Base-by-base conservation (phyloP, 345 rosid genomes). In the Camelina laxa region DNA sequence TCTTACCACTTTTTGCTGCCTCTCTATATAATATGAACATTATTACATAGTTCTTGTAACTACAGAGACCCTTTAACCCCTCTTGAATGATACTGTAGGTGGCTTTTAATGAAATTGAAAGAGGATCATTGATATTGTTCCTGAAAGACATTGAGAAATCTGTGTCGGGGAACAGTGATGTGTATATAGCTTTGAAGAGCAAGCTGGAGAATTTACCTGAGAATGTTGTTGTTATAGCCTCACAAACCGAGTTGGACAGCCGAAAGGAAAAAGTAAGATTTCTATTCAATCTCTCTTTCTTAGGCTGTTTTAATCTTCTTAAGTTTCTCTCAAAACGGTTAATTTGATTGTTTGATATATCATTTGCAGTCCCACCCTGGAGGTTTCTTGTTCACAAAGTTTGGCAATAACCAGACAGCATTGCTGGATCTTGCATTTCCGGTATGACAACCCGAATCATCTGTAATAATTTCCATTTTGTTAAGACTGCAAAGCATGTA, bases 131-230 rank as follows among this genome's bases (percentile, higher is more conserved):
- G 55, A 87, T 95, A 70, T 60, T 95, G 80, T 88, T 92, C 67
- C 61, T 95, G 71, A 95, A 95, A 86, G 98, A 95, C 50, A 82
- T 90, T 68, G 98, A 95, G 70, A 95, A 92, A 81, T 85, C 94
- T 57, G 65, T 90, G 73, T 83, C 69, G 61, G 90, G 96, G 16
- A 89, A 81, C 85, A 82, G 72, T 61, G 99, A 95, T 70, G 90
- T 84, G 19, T 81, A 83, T 62, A 68, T 75, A 47, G 82, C 82
- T 55, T 78, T 95, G 57, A 89, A 83, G 82, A 83, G 82, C 75
- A 95, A 92, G 82, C 80, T 92, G 73, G 99, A 92, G 61, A 88
- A 79, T 64, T 76, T 95, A 70, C 91, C 94, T 1, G 89, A 80
- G 12, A 90, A 80, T 59, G 80, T 90, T 69, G 86, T 95, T 42